Base-by-base conservation (phyloP, 2,329 filamentous ascomycete species). In the Meredithiella fracta region DNA sequence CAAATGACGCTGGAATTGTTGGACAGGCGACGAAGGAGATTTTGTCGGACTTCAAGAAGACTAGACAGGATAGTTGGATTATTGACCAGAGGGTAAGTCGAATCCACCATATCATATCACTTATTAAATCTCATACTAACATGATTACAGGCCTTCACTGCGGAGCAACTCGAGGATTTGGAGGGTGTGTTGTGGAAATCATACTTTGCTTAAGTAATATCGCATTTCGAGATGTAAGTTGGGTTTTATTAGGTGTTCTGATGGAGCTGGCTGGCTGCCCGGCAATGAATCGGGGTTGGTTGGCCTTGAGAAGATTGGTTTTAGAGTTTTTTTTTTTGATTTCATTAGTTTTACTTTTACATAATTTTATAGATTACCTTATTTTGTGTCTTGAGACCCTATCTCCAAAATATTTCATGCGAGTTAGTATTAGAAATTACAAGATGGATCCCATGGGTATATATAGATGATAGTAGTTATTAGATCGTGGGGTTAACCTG, bases 131-230 rank as follows among this genome's bases (percentile, higher is more conserved):
- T 44, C 22, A 29, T 52, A 57, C 63, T 65, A 62, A 65, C 2
- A 50, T 55, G 60, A 56, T 55, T 53, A 59, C 38, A 85, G 79
- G 79, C 88, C 59, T 98, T 98, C 66, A 89, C 89, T 25, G 72
- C 84, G 29, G 92, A 97, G 63, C 91, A 98, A 65, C 73, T 98
- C 9, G 92, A 97, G 68, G 91, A 97, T 65, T 69, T 98, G 58
- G 90, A 96, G 64, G 92, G 92, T 54, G 94, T 98, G 51, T 73
- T 98, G 54, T 98, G 92, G 92, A 98, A 98, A 82, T 97, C 91
- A 68, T 98, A 98, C 67, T 98, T 98, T 73, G 94, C 90, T 42
- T 95, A 72, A 67, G 49, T 5, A 26, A 7, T 31, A 15, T 56
- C 22, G 15, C 11, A 11, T 55, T 37, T 51, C 22, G 29, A 17